Evolutionary conservation across 176 grass and related monocot species (phyloP).

Genomic region (Phoenix dactylifera): DNA sequence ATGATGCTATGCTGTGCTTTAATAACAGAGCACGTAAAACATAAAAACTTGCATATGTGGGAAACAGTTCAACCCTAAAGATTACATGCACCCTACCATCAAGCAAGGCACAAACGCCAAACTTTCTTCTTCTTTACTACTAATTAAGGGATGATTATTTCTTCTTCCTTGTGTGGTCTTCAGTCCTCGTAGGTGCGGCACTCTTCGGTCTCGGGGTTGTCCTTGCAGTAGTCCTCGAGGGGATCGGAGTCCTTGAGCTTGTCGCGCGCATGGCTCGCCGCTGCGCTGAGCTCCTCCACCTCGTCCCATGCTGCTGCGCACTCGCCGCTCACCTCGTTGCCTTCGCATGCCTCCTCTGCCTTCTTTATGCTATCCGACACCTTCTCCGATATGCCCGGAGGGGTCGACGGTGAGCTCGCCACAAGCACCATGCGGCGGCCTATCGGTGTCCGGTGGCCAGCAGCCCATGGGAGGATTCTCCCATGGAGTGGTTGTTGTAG

Average conservation of each 20-base stretch:
- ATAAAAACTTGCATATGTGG: too few relatives aligned
- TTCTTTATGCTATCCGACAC: conserved; percentile 90
- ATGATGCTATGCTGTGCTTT: too few relatives aligned
- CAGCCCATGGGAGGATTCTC: conserved; percentile 3
- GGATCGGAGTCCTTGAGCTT: conserved; percentile 71
- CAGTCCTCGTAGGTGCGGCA: conserved; percentile 84
- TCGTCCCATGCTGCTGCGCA: conserved; percentile 90
- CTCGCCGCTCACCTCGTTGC: conserved; percentile 27
- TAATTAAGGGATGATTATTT: too few relatives aligned
- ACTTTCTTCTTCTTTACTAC: too few relatives aligned
- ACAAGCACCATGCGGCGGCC: conserved; percentile 15
- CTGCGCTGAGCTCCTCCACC: conserved; percentile 83
- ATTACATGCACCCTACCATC: too few relatives aligned
- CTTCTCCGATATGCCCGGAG: conserved; percentile 57
- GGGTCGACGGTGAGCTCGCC: conserved; percentile 50
- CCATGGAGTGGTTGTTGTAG: conserved; percentile 4
- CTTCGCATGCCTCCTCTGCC: conserved; percentile 65
- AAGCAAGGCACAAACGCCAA: too few relatives aligned
- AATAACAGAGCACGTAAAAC: too few relatives aligned
- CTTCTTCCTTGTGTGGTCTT: neutral
- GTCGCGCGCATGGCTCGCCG: conserved; percentile 84
- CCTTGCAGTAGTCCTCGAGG: conserved; percentile 82
- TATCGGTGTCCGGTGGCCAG: neutral
- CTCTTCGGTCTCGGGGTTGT: conserved; percentile 79
- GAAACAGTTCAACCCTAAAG: too few relatives aligned